Conservation (phyloP, 768 basidiomycete species). For the Russula ochroleuca region DNA sequence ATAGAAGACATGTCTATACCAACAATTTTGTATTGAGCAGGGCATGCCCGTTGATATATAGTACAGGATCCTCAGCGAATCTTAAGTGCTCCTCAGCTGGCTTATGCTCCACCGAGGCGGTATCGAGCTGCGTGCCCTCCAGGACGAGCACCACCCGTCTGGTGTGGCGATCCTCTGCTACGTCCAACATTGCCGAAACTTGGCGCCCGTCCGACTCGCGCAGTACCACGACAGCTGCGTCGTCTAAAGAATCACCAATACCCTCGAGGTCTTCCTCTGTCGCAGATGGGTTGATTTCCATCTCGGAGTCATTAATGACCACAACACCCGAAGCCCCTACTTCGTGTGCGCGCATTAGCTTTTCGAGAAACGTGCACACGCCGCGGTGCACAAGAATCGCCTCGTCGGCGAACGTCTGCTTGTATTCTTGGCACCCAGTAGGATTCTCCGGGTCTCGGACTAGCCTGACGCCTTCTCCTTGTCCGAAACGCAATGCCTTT, state of each 20-base stretch:
- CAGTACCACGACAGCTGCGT: constrained; percentile 58
- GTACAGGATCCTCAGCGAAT: constrained; percentile 41
- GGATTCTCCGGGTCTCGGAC: constrained; percentile 49
- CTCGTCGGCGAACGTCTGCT: constrained; percentile 43
- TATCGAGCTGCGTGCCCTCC: constrained; percentile 32
- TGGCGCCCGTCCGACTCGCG: constrained; percentile 48
- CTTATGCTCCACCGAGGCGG: constrained; percentile 27
- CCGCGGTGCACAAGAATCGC: constrained; percentile 70
- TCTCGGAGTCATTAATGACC: constrained; percentile 62
- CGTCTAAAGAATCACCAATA: constrained; percentile 50
- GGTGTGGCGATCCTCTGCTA: constrained; percentile 43
- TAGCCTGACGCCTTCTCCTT: constrained; percentile 51
- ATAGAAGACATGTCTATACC: constrained; percentile 37
- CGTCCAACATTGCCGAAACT: constrained; percentile 53
- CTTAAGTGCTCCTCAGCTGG: constrained; percentile 28
- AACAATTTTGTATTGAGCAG: constrained; percentile 71
- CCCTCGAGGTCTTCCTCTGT: constrained; percentile 50
- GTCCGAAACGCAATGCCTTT: constrained; percentile 43
- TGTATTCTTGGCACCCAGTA: constrained; percentile 58
- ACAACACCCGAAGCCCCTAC: constrained; percentile 78
- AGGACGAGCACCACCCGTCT: constrained; percentile 52
- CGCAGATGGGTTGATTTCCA: constrained; percentile 61
- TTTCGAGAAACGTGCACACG: constrained; percentile 83
- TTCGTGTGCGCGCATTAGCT: constrained; percentile 61
- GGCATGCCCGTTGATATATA: constrained; percentile 75